phyloP scores from a whole-genome alignment of 2,329 filamentous ascomycete species.

The Aspergillus sp. region DNA sequence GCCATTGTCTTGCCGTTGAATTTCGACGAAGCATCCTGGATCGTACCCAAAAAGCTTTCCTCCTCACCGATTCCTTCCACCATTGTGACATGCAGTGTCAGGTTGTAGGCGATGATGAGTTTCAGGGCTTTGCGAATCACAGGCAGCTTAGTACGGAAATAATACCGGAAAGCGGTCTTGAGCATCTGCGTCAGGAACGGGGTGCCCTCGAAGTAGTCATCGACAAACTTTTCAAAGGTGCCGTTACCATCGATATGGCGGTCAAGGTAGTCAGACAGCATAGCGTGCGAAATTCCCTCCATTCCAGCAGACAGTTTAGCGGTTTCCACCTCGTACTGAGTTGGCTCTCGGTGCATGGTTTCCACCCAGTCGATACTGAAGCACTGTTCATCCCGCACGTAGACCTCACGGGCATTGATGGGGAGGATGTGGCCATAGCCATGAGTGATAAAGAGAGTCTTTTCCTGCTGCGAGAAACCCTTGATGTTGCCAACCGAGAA shows the following conservation, averaged over 20 bases:
- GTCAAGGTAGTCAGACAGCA: constrained; percentile 88
- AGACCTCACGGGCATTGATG: constrained; percentile 90
- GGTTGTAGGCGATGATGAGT: constrained; percentile 90
- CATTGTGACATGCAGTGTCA: constrained; percentile 91
- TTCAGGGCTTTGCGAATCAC: constrained; percentile 95
- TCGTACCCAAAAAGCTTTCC: constrained; percentile 71
- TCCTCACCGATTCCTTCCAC: constrained; percentile 84
- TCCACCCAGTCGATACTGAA: constrained; percentile 94
- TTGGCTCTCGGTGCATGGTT: constrained; percentile 67
- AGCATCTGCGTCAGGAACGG: constrained; percentile 93
- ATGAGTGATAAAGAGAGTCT: constrained; percentile 86
- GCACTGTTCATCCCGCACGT: constrained; percentile 84
- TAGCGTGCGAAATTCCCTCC: constrained; percentile 75
- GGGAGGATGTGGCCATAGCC: constrained; percentile 91
- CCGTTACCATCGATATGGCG: constrained; percentile 88
- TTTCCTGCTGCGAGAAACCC: constrained; percentile 62
- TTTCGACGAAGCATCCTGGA: constrained; percentile 79
- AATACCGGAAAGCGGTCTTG: constrained; percentile 92
- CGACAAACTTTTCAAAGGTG: constrained; percentile 87
- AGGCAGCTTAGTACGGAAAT: constrained; percentile 78
- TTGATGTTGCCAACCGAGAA: constrained; percentile 95
- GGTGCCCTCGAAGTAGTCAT: constrained; percentile 94
- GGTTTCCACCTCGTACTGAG: constrained; percentile 79
- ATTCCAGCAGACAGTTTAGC: constrained; percentile 84
- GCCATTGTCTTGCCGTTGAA: constrained; percentile 87